Evolutionary conservation across 2,329 filamentous ascomycete genomes (phyloP).

Genomic region (Xenosphaeropsis pyriputrescens): DNA sequence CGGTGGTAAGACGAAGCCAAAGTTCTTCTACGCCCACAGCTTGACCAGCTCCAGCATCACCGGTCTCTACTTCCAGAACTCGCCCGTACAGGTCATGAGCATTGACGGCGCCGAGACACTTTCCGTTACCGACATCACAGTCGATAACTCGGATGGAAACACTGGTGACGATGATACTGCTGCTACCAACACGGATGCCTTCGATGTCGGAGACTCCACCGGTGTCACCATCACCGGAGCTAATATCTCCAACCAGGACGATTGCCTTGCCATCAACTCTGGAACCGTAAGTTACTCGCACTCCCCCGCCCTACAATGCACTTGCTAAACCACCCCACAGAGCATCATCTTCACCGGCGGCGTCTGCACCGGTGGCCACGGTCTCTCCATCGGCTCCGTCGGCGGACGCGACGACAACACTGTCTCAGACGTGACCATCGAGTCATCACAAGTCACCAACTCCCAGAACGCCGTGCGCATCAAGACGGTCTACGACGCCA

Average conservation of each 20-base stretch:
- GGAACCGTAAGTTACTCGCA: constrained; percentile 21
- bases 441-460: constrained; percentile 29
- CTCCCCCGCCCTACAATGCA: constrained; percentile 14
- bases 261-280: constrained; percentile 43
- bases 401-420: constrained; percentile 37
- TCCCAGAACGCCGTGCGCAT: constrained; percentile 42
- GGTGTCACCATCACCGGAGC: constrained; percentile 34
- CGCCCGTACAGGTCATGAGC: constrained; percentile 34
- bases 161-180: constrained; percentile 20
- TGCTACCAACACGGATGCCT: constrained; percentile 37
- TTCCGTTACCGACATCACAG: constrained; percentile 31
- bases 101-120: constrained; percentile 20
- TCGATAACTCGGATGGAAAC: constrained; percentile 38
- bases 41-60: constrained; percentile 33
- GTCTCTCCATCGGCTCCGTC: constrained; percentile 43
- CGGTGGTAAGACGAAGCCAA: constrained; percentile 46
- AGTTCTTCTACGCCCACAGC: constrained; percentile 42
- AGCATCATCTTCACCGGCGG: constrained; percentile 15
- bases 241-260: constrained; percentile 40
- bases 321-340: constrained; percentile 18
- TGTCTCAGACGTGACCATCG: constrained; percentile 35
- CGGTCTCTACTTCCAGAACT: constrained; percentile 34
- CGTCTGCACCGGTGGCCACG: constrained; percentile 19
- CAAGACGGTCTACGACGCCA: constrained; percentile 37
- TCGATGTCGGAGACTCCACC: constrained; percentile 30